Evolutionary conservation across 2,329 filamentous ascomycete species (phyloP), one percentile per base, ranked within the genome.

Genomic region (Hypoxylon sp.): DNA sequence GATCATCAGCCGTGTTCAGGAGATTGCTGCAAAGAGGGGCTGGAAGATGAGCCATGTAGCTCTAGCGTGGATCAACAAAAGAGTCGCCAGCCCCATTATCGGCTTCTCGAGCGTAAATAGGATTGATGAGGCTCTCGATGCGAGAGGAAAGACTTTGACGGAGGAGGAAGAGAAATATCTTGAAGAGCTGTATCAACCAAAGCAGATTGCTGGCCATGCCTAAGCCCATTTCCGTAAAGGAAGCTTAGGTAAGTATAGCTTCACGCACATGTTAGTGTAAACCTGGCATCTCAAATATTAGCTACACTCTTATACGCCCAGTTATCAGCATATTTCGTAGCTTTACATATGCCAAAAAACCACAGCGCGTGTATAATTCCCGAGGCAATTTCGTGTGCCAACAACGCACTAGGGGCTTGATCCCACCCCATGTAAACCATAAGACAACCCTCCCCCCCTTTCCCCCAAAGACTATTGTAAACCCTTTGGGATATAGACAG

Each of bases 21-120:
- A 90, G 76, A 71, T 91, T 13, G 87, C 89, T 0, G 81, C 83
- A 69, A 88, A 88, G 79, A 84, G 85, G 70, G 84, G 81, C 0
- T 84, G 86, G 76, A 87, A 84, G 70, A 92, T 92, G 85, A 86
- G 87, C 49, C 86, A 90, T 62, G 86, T 92, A 20, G 85, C 88
- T 0, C 82, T 90, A 61, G 89, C 89, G 2, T 92, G 90, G 90
- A 84, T 85, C 63, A 80, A 87, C 70, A 82, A 84, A 69, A 81
- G 84, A 49, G 84, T 85, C 5, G 78, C 83, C 25, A 87, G 83
- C 71, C 89, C 89, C 1, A 91, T 92, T 65, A 81, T 91, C 59
- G 90, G 90, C 0, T 81, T 92, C 71, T 86, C 83, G 69, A 90
- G 83, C 59, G 81, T 85, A 35, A 82, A 84, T 64, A 81, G 90